A percentile compares a stretch with the other conserved stretches of the same genome.
Evolutionary conservation across 305 asterid genomes (phyloP).

Genomic region (Andrographis paniculata): DNA sequence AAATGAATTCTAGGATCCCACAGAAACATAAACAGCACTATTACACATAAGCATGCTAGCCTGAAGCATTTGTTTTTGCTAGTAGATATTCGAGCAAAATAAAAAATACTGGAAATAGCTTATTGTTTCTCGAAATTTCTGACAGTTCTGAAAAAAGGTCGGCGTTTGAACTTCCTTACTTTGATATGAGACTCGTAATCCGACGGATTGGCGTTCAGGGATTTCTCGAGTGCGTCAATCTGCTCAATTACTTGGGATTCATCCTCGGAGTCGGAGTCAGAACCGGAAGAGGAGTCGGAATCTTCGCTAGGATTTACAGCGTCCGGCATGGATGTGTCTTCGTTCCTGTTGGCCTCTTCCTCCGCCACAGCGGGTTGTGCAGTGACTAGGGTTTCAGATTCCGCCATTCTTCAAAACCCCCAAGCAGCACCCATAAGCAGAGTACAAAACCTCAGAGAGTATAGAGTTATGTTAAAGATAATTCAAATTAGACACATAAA

Average conservation of each 20-base stretch:
- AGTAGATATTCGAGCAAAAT: too few species aligned
- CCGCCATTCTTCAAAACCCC: slow-evolving; percentile 28
- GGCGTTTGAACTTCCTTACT: slow-evolving; percentile 34
- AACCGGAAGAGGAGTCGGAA: slow-evolving; percentile 32
- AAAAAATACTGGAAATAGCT: too few species aligned
- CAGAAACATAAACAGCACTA: too few species aligned
- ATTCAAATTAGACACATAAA: too few species aligned
- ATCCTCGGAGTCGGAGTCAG: slow-evolving; percentile 62
- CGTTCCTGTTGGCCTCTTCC: too few species aligned
- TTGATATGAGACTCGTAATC: slow-evolving; percentile 70
- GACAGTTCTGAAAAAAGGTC: too few species aligned
- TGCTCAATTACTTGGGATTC: slow-evolving; percentile 52
- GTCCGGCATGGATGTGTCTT: slow-evolving; percentile 47
- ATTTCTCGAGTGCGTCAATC: slow-evolving; percentile 51
- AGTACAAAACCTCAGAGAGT: neutral
- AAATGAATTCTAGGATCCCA: too few species aligned
- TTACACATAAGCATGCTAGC: too few species aligned
- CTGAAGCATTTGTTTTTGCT: too few species aligned
- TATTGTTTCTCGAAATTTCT: neutral
- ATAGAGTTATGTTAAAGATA: too few species aligned
- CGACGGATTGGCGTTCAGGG: slow-evolving; percentile 44
- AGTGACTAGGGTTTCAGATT: slow-evolving; percentile 30
- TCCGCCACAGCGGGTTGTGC: slow-evolving; percentile 16
- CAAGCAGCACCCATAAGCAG: neutral
- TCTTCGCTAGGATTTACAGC: slow-evolving; percentile 31